Base-by-base conservation (phyloP, 129 eudicot species). In the Calendula officinalis region DNA sequence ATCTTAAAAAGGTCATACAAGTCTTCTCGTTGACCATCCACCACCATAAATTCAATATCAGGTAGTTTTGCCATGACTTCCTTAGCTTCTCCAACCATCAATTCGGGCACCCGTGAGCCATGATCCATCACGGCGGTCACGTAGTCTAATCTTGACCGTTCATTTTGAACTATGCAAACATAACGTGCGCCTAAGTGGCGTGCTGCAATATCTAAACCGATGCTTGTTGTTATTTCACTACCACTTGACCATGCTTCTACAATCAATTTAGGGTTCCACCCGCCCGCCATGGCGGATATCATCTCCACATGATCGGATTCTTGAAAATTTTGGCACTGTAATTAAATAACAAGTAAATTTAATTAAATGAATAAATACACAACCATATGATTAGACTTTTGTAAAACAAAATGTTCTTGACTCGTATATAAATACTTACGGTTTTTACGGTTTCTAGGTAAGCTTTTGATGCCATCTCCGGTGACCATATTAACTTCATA, bases 401-500 rank as follows among this genome's bases (percentile, higher is more conserved):
- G 2, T 22, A 4, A 11, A 36, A 48, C 33, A 8, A 33, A 3
- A 6, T 3, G 45, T 7, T 9, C 13, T 59, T 15, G 27, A 36
- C 15, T 38, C 11, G 6, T 57, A 14, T 48, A 9, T 12, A 4
- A 51, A 16, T 50, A 64, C 89, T 69, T 83, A 83, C 85, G 8
- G 64, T 60, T 57, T 61, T 73, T 0, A 66, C 76, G 5, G 85
- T 83, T 40, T 80, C 85, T 39, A 83, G 38, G 68, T 76, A 79
- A 3, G 83, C 67, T 44, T 73, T 74, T 17, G 62, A 52, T 35
- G 85, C 80, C 10, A 65, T 77, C 66, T 83, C 83, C 44, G 83
- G 85, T 35, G 82, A 79, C 89, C 89, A 83, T 32, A 73, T 69
- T 38, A 76, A 63, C 80, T 80, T 83, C 89, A 83, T 83, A 60